Evolutionary conservation across 2,329 filamentous ascomycete genomes (phyloP), one percentile per base, ranked within the genome.

Genomic region (Sclerotinia trifoliorum): DNA sequence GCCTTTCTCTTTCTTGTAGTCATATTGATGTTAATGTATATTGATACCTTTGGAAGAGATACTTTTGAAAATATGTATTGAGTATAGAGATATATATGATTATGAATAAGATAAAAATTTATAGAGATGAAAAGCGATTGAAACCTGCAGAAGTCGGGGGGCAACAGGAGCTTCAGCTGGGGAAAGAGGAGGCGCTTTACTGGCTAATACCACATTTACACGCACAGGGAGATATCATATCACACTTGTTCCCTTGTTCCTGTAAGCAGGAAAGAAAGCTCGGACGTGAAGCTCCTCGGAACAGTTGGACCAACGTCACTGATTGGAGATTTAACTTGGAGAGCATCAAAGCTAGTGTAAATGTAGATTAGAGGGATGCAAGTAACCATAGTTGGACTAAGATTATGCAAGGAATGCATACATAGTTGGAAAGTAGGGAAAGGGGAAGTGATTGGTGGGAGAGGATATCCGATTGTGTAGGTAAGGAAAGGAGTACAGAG

Each of bases 1-100:
- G 64, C 64, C 71, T 75, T 75, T 67, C 75, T 71, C 72, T 75
- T 75, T 68, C 73, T 70, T 3, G 71, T 73, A 61, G 73, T 61
- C 71, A 73, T 74, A 10, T 60, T 61, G 52, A 29, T 60, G 26
- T 24, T 19, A 6, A 39, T 48, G 5, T 58, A 58, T 56, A 24
- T 35, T 17, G 15, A 62, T 21, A 8, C 0, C 32, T 39, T 35
- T 11, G 5, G 13, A 21, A 2, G 19, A 11, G 26, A 26, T n/a
- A 13, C n/a, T n/a, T 63, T 39, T 5, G 8, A 24, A 1, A 21
- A 26, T 39, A 42, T 51, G 17, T 42, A 1, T 24, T 57, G 32
- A 57, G 55, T 24, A 6, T 42, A 24, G 29, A 39, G 6, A 42
- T n/a, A 42, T 57, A 39, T 39, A 17, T 24, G 55, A 39, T 42